A percentile compares a stretch with the other conserved stretches of the same genome.
Conservation (phyloP, 2,329 filamentous ascomycete genomes). For the Colletotrichum phormii region DNA sequence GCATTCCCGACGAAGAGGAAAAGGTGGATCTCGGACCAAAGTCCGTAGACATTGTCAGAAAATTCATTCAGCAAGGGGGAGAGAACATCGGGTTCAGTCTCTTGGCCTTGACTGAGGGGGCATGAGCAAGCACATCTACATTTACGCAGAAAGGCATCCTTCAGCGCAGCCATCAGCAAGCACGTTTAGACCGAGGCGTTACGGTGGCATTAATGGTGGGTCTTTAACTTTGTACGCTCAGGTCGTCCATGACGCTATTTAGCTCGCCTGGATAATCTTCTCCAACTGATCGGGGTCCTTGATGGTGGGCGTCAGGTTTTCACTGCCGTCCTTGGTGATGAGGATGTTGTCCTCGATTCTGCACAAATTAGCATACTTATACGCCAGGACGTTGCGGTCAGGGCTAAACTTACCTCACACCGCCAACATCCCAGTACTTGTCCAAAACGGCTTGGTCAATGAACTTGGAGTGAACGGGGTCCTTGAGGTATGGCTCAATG, state of each 20-base stretch:
- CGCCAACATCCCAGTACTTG: slow-evolving; percentile 85
- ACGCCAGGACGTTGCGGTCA: not conserved
- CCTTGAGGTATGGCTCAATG: slow-evolving; percentile 81
- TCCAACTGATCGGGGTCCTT: slow-evolving; percentile 76
- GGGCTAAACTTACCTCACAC: slow-evolving; percentile 66
- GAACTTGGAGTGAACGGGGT: slow-evolving; percentile 78
- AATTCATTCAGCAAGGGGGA: slow-evolving; percentile 43
- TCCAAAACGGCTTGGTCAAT: slow-evolving; percentile 81
- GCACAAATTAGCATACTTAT: slow-evolving; percentile 38
- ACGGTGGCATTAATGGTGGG: not conserved
- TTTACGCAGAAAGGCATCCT: not conserved
- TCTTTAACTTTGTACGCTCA: not conserved
- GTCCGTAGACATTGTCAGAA: slow-evolving; percentile 64
- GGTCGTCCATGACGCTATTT: not conserved
- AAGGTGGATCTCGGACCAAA: slow-evolving; percentile 62
- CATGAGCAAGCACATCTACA: not conserved
- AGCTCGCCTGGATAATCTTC: slow-evolving; percentile 50
- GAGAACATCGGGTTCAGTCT: slow-evolving; percentile 46
- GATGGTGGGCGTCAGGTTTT: slow-evolving; percentile 78
- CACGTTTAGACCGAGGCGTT: not conserved
- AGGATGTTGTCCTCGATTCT: slow-evolving; percentile 78
- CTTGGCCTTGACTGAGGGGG: slow-evolving; percentile 42
- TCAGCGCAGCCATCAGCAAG: not conserved
- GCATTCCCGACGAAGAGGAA: slow-evolving; percentile 53
- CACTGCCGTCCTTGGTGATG: slow-evolving; percentile 74